Base-by-base conservation (phyloP, 169 alveolate genomes). In the Cryptosporidium baileyi region DNA sequence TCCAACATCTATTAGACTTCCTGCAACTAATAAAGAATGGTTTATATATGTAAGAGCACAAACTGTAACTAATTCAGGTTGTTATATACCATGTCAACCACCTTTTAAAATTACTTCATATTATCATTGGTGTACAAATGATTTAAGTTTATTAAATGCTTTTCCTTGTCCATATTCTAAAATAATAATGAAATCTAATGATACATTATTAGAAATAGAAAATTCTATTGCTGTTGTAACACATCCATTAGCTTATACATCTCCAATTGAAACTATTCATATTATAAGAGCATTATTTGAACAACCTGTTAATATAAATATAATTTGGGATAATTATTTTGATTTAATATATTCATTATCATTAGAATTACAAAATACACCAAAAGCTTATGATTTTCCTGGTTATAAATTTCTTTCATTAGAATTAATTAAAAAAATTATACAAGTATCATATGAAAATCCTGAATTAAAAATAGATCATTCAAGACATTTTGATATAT, bases 61-160 rank as follows among this genome's bases (percentile, higher is more conserved):
- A 38, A 74, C 85, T 0, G 85, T 74, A 22, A 54, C 74, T 9
- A 51, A 51, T 28, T 74, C 85, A 8, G 85, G 85, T 4, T 74
- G 85, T n/a, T 74, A 52, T 22, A 54, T 74, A 2, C 85, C 85
- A 11, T 74, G 85, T 26, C 65, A 74, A 30, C 57, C 60, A 36
- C 85, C 85, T 17, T 38, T 34, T 15, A 57, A 24, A 17, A 43
- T 22, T 13, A 26, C 74, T 1, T 26, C 54, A 15, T 74, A 74
- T 13, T 54, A 57, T 36, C 85, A 74, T 26, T 74, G 85, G 85
- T 74, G 85, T 36, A 51, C 85, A 9, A 74, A 57, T 34, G 85
- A 74, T 54, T 38, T 59, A 61, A 74, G 61, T 28, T 26, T 74
- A n/a, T 34, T 74, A 41, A 74, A 57, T 36, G 51, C 85, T 40